Evolutionary conservation across 2,329 filamentous ascomycete species (phyloP).

Genomic region (Cordyceps fumosorosea): DNA sequence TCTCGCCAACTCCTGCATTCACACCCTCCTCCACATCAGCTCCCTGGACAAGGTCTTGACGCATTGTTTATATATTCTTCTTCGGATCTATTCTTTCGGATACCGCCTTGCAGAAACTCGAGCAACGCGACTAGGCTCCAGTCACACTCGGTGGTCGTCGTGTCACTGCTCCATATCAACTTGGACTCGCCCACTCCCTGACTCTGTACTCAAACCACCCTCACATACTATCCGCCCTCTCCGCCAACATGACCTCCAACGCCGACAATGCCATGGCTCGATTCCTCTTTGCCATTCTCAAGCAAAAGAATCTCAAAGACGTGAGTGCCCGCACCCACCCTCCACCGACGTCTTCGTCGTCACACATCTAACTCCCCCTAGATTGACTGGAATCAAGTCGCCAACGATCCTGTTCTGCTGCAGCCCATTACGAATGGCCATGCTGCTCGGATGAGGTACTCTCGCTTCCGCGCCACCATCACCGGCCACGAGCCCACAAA

Average conservation of each 20-base stretch:
- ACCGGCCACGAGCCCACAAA: constrained; percentile 42
- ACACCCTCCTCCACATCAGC: constrained; percentile 1
- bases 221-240: not conserved
- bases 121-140: not conserved
- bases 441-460: constrained; percentile 54
- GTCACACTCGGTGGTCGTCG: not conserved
- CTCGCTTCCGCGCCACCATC: constrained; percentile 44
- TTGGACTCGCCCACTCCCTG: not conserved
- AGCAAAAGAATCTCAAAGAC: constrained; percentile 55
- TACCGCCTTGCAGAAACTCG: not conserved
- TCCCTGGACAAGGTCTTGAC: not conserved
- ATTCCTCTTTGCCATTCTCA: constrained; percentile 53
- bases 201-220: not conserved
- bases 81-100: not conserved
- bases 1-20: constrained; percentile 4
- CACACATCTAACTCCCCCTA: constrained; percentile 20
- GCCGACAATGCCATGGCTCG: constrained; percentile 51
- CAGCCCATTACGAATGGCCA: constrained; percentile 54
- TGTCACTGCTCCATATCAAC: constrained; percentile 1
- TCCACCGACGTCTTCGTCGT: no score
- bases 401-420: constrained; percentile 45
- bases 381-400: constrained; percentile 56
- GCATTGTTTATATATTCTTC: not conserved
- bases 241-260: constrained; percentile 41
- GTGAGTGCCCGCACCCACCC: constrained; percentile 34